Base-by-base conservation (phyloP, 768 basidiomycete species). In the Hygrocybe coccinea region DNA sequence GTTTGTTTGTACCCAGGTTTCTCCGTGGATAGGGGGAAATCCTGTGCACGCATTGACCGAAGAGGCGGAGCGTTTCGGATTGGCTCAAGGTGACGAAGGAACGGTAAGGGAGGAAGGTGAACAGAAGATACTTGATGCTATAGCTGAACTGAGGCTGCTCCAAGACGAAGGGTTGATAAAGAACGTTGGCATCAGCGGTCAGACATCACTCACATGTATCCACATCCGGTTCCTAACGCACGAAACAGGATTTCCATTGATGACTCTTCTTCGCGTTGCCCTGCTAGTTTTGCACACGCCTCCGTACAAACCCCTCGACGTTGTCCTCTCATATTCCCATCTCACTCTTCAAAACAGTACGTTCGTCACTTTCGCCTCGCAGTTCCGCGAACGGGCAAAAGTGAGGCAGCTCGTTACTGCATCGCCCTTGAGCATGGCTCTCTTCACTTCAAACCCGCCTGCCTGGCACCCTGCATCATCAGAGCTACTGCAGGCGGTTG, bases 381-480 rank as follows among this genome's bases (percentile, higher is more conserved):
- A 79, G 38, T 78, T 93, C 53, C 73, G 75, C 59, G 65, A 71
- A 17, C 84, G 86, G 21, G 90, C 89, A 0, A 72, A 80, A 49
- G 79, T 95, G 43, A 66, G 69, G 54, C 87, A 89, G 54, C 74
- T 95, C 25, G 52, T 92, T 50, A 75, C 85, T 2, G 92, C 92
- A 1, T 91, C 91, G 2, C 92, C 92, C 7, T 75, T 95, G 51
- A 85, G 81, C 65, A 94, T 94, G 91, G 86, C 86, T 0, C 79
- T 94, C 2, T 77, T 95, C 34, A 82, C 83, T 0, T 60, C 71
- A 2, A 66, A 65, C 1, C 76, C 79, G 2, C 86, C 87, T 1
- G 11, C 67, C 2, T 94, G 91, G 91, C 90, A 93, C 64, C 89
- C 91, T 14, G 89, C 89, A 5, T 79, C 89, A 17, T 62, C 67